Evolutionary conservation across 2,329 filamentous ascomycete genomes (phyloP).

Genomic region (Pochonia chlamydosporia): DNA sequence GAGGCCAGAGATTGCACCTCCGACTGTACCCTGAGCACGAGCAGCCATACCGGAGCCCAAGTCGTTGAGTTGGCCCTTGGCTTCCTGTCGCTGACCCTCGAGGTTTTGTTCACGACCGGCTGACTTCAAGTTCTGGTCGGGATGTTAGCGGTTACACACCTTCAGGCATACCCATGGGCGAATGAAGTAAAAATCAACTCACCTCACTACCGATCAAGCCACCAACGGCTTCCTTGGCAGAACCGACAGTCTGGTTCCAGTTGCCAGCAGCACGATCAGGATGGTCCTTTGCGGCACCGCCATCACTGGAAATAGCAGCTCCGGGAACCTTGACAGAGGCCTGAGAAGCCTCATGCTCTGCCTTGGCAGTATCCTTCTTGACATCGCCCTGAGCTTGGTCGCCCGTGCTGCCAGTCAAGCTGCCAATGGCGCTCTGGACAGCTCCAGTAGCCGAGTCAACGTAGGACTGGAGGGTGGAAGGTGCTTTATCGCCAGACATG

Average conservation of each 20-base stretch:
- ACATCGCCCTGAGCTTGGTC: constrained; percentile 61
- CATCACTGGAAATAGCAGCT: constrained; percentile 61
- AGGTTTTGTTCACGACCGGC: constrained; percentile 72
- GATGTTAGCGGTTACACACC: constrained; percentile 5
- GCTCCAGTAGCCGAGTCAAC: constrained; percentile 67
- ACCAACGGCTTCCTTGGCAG: constrained; percentile 76
- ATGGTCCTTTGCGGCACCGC: constrained; percentile 66
- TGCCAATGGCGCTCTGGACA: constrained; percentile 66
- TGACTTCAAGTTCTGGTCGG: constrained; percentile 56
- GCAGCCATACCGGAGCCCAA: constrained; percentile 58
- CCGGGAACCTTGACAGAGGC: constrained; percentile 69
- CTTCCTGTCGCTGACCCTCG: constrained; percentile 75
- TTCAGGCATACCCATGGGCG: too few relatives aligned
- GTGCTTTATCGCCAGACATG: constrained; percentile 25
- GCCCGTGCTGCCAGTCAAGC: constrained; percentile 63
- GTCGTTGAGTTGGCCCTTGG: constrained; percentile 74
- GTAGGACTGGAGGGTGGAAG: constrained; percentile 76
- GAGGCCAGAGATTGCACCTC: constrained; percentile 63
- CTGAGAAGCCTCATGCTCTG: constrained; percentile 70
- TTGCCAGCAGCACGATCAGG: constrained; percentile 64
- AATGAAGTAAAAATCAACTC: constrained; percentile 15
- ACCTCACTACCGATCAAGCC: constrained; percentile 69
- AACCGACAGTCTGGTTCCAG: constrained; percentile 87
- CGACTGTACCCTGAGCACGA: constrained; percentile 66
- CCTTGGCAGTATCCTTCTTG: constrained; percentile 59